Conservation (phyloP, 176 grass and related monocot species). For the Canna indica region DNA sequence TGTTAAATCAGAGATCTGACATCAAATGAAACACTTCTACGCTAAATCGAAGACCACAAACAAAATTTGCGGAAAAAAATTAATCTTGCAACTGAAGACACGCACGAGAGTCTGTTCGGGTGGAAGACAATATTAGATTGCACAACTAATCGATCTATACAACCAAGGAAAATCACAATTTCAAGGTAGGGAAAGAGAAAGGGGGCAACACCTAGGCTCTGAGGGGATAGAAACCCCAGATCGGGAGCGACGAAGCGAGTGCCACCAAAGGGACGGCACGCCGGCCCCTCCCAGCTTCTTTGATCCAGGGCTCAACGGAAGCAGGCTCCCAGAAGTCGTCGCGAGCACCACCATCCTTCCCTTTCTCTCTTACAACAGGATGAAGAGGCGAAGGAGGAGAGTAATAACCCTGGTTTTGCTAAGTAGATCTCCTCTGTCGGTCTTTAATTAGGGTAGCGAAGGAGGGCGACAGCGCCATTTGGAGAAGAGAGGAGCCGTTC, state of each 20-base stretch:
- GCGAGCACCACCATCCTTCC: background rate
- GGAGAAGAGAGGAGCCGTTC: background rate
- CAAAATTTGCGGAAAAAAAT: background rate
- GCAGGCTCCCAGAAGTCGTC: slow-evolving; percentile 8
- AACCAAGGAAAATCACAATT: background rate
- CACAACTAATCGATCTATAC: too few species aligned
- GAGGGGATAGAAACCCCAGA: background rate
- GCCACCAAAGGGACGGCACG: background rate
- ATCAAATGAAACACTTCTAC: background rate
- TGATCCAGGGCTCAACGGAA: background rate
- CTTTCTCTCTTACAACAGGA: background rate
- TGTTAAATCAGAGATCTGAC: background rate
- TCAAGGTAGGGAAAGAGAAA: background rate
- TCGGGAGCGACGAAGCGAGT: background rate
- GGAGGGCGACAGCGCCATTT: background rate
- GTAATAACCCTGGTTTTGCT: background rate
- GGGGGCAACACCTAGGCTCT: background rate
- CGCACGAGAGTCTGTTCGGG: background rate
- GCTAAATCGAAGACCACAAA: background rate
- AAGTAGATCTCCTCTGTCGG: background rate
- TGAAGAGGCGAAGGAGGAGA: background rate
- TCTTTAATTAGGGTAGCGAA: background rate
- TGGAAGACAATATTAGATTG: too few species aligned
- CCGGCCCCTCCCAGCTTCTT: slow-evolving; percentile 10
- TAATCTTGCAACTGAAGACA: background rate